These are phyloP conservation scores for Suillus discolor DNA, from an alignment of 768 basidiomycete species.

Conservation along the genomic window DNA sequence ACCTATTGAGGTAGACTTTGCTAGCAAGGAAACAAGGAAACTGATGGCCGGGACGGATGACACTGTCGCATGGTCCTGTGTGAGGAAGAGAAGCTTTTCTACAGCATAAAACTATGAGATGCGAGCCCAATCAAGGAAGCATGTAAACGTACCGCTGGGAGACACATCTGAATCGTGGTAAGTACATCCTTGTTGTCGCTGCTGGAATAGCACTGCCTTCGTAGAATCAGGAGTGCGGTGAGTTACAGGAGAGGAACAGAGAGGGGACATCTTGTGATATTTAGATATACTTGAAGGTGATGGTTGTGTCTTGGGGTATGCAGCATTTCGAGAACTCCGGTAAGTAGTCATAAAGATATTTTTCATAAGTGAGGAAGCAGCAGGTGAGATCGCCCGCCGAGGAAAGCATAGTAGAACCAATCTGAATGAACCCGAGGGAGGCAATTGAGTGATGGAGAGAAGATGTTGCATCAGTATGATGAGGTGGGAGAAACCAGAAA, in stretches of 20 bases:
- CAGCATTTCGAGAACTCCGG: slow-evolving; percentile 60
- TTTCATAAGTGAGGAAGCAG: slow-evolving; percentile 61
- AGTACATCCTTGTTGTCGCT: no score
- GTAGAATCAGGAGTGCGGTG: no score
- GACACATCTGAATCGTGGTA: no score
- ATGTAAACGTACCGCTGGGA: slow-evolving; percentile 50
- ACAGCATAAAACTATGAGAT: background rate
- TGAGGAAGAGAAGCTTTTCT: slow-evolving; percentile 77
- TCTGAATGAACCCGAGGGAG: slow-evolving; percentile 38
- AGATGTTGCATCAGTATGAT: slow-evolving; percentile 22
- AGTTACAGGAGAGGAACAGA: no score
- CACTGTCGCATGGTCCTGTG: slow-evolving; percentile 53
- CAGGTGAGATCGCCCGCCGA: slow-evolving; percentile 39
- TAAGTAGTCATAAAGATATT: slow-evolving; percentile 62
- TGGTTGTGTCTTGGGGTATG: slow-evolving; percentile 85
- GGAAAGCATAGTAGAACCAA: slow-evolving; percentile 43
- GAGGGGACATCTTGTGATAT: slow-evolving; percentile 66
- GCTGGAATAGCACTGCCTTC: no score
- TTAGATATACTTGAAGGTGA: slow-evolving; percentile 81
- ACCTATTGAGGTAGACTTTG: slow-evolving; percentile 15
- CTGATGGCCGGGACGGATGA: slow-evolving; percentile 62
- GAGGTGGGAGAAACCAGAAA: slow-evolving; percentile 3
- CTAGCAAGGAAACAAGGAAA: slow-evolving; percentile 58
- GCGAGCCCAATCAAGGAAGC: background rate
- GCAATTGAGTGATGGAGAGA: slow-evolving; percentile 22